Conservation (phyloP, 257 asterid species). For the Mitragyna speciosa region DNA sequence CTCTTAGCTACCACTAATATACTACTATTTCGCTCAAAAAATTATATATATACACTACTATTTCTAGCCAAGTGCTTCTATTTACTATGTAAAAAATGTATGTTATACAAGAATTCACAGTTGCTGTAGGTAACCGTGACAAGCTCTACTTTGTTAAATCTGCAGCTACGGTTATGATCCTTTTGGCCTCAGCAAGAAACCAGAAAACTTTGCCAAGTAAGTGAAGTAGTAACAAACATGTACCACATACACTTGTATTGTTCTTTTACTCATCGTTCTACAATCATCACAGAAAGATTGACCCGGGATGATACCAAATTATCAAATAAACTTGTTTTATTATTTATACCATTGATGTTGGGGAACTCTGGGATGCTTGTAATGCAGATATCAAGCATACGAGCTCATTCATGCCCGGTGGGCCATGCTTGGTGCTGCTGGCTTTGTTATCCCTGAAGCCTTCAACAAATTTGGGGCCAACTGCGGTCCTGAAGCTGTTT, state of each 20-base stretch:
- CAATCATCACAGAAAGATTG: neutral
- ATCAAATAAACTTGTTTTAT: neutral
- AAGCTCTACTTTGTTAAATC: neutral
- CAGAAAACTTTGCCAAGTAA: slow-evolving; percentile 84
- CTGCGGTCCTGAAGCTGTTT: slow-evolving; percentile 99
- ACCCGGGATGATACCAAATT: neutral
- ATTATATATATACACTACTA: too few species aligned
- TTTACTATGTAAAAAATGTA: neutral
- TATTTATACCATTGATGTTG: neutral
- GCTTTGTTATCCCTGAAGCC: slow-evolving; percentile 89
- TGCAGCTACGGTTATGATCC: slow-evolving; percentile 98
- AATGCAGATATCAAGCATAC: slow-evolving; percentile 71
- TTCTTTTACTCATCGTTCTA: neutral
- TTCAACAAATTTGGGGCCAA: slow-evolving; percentile 91
- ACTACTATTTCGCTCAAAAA: too few species aligned
- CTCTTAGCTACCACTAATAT: too few species aligned
- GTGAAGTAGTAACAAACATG: slow-evolving; percentile 4
- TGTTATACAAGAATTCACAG: neutral
- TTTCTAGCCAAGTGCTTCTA: too few species aligned
- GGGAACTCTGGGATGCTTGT: neutral
- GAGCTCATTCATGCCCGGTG: slow-evolving; percentile 93
- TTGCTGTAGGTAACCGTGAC: neutral
- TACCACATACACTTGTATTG: too few species aligned
- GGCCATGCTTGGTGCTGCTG: slow-evolving; percentile 99
- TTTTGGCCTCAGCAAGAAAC: slow-evolving; percentile 95